Percentiles rank a stretch among this genome's conserved stretches.
Conservation (phyloP, 1,284 basidiomycete species). For the Phellinidium pouzarii region DNA sequence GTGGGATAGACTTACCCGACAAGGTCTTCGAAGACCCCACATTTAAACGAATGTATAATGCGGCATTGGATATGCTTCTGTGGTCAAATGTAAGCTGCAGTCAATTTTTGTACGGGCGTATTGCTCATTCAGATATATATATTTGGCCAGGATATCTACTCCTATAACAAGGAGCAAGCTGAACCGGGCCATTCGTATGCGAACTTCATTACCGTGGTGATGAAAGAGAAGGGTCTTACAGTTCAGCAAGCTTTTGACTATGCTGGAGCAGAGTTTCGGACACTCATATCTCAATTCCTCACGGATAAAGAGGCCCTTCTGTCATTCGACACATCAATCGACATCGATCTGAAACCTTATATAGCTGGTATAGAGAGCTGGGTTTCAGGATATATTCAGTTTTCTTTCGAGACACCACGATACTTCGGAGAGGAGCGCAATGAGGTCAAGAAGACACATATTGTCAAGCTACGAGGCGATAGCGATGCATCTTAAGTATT, state of each 20-base stretch:
- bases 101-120: neutral
- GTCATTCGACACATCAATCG: constrained; percentile 10
- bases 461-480: neutral
- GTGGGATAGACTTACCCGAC: constrained; percentile 17
- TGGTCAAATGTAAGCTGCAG: constrained; percentile 7
- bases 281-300: constrained; percentile 44
- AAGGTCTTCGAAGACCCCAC: constrained; percentile 15
- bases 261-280: constrained; percentile 45
- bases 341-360: constrained; percentile 39
- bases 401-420: constrained; percentile 51
- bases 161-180: constrained; percentile 65
- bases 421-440: constrained; percentile 46
- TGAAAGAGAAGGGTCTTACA: constrained; percentile 43
- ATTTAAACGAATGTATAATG: neutral
- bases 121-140: neutral
- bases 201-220: constrained; percentile 60
- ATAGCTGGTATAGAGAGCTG: constrained; percentile 42
- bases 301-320: constrained; percentile 38
- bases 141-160: constrained; percentile 54
- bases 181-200: constrained; percentile 36
- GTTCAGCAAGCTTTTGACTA: constrained; percentile 54
- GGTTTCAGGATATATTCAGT: constrained; percentile 44
- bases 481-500: too few relatives aligned
- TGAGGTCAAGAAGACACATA: constrained; percentile 33
- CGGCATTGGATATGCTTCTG: constrained; percentile 10